A percentile compares a stretch with the other conserved stretches of the same genome.
Conservation (phyloP, 768 basidiomycete genomes). For the Panaeolus papilionaceus region DNA sequence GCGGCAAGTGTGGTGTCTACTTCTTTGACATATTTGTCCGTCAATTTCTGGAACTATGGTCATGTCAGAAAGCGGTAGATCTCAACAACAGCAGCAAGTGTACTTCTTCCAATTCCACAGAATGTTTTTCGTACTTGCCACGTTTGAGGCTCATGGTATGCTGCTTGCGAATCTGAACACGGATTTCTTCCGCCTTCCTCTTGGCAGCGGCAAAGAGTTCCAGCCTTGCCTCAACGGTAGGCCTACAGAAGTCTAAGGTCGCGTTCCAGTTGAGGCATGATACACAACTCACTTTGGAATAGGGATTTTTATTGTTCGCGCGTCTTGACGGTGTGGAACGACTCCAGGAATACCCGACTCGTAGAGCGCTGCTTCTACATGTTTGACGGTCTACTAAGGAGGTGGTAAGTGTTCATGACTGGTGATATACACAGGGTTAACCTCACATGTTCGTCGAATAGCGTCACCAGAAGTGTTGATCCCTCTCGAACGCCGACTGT, state of each 20-base stretch:
- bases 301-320: conserved; percentile 76
- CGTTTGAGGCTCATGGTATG: conserved; percentile 71
- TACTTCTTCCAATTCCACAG: conserved; percentile 75
- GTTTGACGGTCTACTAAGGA: conserved; percentile 71
- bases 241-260: conserved; percentile 46
- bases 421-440: conserved; percentile 15
- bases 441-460: conserved; percentile 81
- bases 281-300: conserved; percentile 69
- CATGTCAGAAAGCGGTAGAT: background rate
- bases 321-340: conserved; percentile 73
- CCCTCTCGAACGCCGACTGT: conserved; percentile 86
- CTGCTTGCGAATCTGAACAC: conserved; percentile 76
- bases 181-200: conserved; percentile 76
- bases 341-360: conserved; percentile 76
- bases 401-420: conserved; percentile 15
- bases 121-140: conserved; percentile 72
- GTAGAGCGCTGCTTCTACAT: conserved; percentile 77
- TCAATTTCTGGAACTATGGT: conserved; percentile 75
- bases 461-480: conserved; percentile 70
- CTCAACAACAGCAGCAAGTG: conserved; percentile 25
- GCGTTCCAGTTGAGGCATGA: background rate
- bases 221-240: conserved; percentile 75
- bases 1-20: conserved; percentile 69
- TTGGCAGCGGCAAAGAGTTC: conserved; percentile 60
- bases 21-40: conserved; percentile 65